Conservation (phyloP, 768 basidiomycete species). For the Candolleomyces efflorescens region DNA sequence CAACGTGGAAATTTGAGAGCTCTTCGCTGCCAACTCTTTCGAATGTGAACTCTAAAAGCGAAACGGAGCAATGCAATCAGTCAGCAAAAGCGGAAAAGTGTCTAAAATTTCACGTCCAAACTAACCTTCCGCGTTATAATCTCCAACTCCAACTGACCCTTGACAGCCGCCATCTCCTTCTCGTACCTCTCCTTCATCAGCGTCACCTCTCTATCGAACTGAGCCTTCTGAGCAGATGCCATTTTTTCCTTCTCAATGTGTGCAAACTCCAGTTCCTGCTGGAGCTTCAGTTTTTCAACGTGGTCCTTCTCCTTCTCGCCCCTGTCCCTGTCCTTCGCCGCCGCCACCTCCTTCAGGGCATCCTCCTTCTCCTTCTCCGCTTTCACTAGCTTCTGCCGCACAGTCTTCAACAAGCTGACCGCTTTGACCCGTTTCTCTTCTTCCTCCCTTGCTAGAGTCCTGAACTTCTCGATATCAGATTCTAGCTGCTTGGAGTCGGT, state of each 20-base stretch:
- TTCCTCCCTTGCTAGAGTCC: constrained; percentile 76
- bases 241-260: constrained; percentile 63
- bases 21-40: constrained; percentile 60
- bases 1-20: constrained; percentile 60
- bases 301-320: constrained; percentile 54
- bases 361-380: constrained; percentile 94
- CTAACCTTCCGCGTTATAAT: constrained; percentile 68
- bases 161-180: constrained; percentile 61
- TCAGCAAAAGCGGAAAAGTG: neutral
- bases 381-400: constrained; percentile 95
- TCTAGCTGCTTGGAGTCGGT: constrained; percentile 56
- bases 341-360: constrained; percentile 50
- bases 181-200: constrained; percentile 63
- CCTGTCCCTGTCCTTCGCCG: constrained; percentile 49
- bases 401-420: constrained; percentile 87
- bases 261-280: constrained; percentile 58
- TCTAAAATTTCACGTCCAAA: neutral
- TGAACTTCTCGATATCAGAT: constrained; percentile 58
- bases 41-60: constrained; percentile 54
- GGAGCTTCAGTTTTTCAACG: constrained; percentile 47
- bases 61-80: neutral
- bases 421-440: constrained; percentile 97
- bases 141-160: constrained; percentile 76
- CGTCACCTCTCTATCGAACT: constrained; percentile 70
- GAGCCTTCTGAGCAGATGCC: constrained; percentile 51